Evolutionary conservation across 1,284 basidiomycete species (phyloP), one percentile per base, ranked within the genome.

Genomic region (Malassezia dermatis): DNA sequence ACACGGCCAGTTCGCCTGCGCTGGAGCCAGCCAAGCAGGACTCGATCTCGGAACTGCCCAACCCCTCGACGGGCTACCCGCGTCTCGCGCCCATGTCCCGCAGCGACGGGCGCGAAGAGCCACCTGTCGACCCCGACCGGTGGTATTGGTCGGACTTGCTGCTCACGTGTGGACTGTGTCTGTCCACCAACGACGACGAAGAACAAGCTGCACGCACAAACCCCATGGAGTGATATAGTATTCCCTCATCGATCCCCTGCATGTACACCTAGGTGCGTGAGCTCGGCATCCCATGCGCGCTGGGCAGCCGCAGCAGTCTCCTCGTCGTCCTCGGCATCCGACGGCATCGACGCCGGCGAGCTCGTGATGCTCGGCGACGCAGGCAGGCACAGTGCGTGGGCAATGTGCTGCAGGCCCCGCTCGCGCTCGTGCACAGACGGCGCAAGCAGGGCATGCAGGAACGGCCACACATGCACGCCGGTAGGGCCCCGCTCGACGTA

Each of bases 381-480:
- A 2, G 49, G 28, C 26, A 31, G 48, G 8, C 51, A 30, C 12
- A 71, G 59, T 46, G 69, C 71, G 24, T 60, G 53, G 10, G 70
- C 71, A 2, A 74, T 53, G 48, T 61, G 51, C 43, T 69, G 64
- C 24, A 74, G 53, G 0, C 71, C 71, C 21, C 63, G 59, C 50
- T 72, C 71, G 8, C 71, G 64, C 51, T 74, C 67, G 6, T 32
- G 23, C 40, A 64, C 62, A 15, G 56, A 56, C 26, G 65, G 63
- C 5, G 68, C 71, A 0, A 73, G 58, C 37, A 71, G 69, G 64
- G 73, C 71, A 12, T 62, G 59, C 26, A 71, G 67, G 28, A 74
- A 71, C 3, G 71, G 71, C 71, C 71, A 74, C 15, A 69, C 67
- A 35, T 74, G 71, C 13, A 74, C 69, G 10, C 71, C 71, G 5